Percentiles rank a stretch among this genome's conserved stretches.
Conservation (phyloP, 23 red algal species). For the Pyropia haitanensis region DNA sequence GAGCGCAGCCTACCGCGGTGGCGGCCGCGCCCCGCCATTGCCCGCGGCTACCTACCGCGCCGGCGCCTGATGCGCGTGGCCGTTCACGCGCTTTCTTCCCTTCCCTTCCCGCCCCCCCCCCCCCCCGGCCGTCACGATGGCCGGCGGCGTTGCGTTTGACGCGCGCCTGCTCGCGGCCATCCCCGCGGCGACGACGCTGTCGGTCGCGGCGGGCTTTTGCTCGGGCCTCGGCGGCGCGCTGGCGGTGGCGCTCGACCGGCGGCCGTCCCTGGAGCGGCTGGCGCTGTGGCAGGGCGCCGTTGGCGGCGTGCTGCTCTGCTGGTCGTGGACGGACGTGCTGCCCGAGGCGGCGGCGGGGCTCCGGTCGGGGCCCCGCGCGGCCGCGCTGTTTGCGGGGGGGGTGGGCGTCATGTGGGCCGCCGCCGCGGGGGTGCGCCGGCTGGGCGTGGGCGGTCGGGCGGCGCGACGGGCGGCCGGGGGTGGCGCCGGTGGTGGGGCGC, state of each 20-base stretch:
- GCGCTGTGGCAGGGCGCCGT: conserved; percentile 9
- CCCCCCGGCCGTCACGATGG: too few relatives aligned
- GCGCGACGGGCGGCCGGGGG: not conserved
- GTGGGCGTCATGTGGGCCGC: not conserved
- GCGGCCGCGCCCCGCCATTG: too few relatives aligned
- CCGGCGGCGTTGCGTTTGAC: too few relatives aligned
- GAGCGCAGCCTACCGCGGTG: too few relatives aligned
- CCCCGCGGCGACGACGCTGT: conserved; percentile 1
- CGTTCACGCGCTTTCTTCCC: too few relatives aligned
- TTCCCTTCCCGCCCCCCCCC: too few relatives aligned
- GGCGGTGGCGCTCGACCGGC: not conserved
- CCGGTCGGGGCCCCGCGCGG: not conserved
- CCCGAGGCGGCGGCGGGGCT: conserved; percentile 17
- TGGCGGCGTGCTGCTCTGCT: conserved; percentile 3
- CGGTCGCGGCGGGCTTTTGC: conserved; percentile 9
- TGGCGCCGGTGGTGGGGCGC: not conserved
- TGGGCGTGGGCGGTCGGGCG: not conserved
- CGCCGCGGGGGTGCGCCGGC: not conserved
- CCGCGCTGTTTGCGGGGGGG: conserved; percentile 3
- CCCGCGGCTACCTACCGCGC: too few relatives aligned
- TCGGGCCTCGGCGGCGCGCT: conserved; percentile 1
- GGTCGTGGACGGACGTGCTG: not conserved
- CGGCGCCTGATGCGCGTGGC: too few relatives aligned
- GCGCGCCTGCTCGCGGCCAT: not conserved
- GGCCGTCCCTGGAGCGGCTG: not conserved